Base-by-base conservation (phyloP, 441 rosid genomes). In the Populus hybrid region DNA sequence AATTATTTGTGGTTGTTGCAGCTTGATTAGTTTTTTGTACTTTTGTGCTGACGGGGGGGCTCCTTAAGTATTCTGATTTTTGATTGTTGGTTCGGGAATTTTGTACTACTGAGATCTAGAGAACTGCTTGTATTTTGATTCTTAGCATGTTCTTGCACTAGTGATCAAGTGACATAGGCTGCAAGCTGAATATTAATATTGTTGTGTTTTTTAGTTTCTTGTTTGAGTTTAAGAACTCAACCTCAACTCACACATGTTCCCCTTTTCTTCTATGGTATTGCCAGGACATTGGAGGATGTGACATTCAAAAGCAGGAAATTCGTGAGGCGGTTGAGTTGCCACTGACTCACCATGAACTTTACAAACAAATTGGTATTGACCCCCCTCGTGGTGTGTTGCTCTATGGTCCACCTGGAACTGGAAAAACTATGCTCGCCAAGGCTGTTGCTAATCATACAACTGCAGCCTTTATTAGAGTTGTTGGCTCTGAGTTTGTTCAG, bases 311-410 rank as follows among this genome's bases (percentile, higher is more conserved):
- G 78, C 99, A 96, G 90, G 98, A 96, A 81, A 96, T 96, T 80
- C 95, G 99, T 35, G 99, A 96, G 88, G 99, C 99, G 10, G 99
- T 96, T 72, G 99, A 96, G 89, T 84, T 96, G 77, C 99, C 99
- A 10, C 86, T 96, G 30, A 96, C 99, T 73, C 99, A 96, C 75
- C 98, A 96, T 61, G 98, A 96, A 76, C 84, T 96, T 40, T 96
- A 96, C 88, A 96, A 96, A 65, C 98, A 96, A 81, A 94, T 96
- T 81, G 99, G 99, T 26, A 96, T 96, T 59, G 99, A 96, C 75
- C 99, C 99, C 0, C 99, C 99, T 28, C 98, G 99, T 32, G 99
- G 99, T 71, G 99, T 96, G 53, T 80, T 96, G 83, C 96, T 96
- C 10, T 94, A 96, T 86, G 99, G 99, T 30, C 99, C 99, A 0